Conservation (phyloP, 768 basidiomycete genomes). For the Boletus rubroflammeus region DNA sequence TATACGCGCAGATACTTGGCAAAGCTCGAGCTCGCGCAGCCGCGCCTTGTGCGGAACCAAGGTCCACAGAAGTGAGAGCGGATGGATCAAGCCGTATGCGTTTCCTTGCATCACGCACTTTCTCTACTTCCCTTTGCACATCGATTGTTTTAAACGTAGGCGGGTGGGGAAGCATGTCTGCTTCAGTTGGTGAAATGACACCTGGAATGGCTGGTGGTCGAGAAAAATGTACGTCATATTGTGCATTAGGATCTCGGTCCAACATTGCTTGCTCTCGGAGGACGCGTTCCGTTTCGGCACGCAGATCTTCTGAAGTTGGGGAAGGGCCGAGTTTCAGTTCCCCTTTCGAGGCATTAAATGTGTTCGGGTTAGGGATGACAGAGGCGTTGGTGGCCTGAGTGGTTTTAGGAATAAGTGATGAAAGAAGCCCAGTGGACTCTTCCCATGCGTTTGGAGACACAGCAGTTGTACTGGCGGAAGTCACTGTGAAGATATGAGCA, state of each 20-base stretch:
- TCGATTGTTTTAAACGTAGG: constrained; percentile 81
- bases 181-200: constrained; percentile 57
- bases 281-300: constrained; percentile 73
- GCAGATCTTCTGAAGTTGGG: constrained; percentile 76
- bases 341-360: constrained; percentile 74
- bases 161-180: constrained; percentile 79
- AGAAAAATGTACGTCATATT: constrained; percentile 58
- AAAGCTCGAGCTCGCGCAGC: constrained; percentile 58
- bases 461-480: constrained; percentile 62
- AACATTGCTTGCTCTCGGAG: constrained; percentile 79
- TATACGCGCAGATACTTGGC: constrained; percentile 94
- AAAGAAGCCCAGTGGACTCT: constrained; percentile 80
- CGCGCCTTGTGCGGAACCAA: constrained; percentile 54
- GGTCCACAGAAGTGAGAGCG: constrained; percentile 52
- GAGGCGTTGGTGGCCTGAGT: constrained; percentile 38
- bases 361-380: constrained; percentile 54
- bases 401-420: constrained; percentile 68
- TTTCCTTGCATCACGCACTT: constrained; percentile 85
- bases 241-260: constrained; percentile 63
- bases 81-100: constrained; percentile 88
- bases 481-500: constrained; percentile 47
- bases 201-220: constrained; percentile 52
- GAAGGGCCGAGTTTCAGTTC: constrained; percentile 83
- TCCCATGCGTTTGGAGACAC: constrained; percentile 71
- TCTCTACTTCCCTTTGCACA: constrained; percentile 86